phyloP scores from a whole-genome alignment of 306 rosid species.

The Heteromeles arbutifolia region DNA sequence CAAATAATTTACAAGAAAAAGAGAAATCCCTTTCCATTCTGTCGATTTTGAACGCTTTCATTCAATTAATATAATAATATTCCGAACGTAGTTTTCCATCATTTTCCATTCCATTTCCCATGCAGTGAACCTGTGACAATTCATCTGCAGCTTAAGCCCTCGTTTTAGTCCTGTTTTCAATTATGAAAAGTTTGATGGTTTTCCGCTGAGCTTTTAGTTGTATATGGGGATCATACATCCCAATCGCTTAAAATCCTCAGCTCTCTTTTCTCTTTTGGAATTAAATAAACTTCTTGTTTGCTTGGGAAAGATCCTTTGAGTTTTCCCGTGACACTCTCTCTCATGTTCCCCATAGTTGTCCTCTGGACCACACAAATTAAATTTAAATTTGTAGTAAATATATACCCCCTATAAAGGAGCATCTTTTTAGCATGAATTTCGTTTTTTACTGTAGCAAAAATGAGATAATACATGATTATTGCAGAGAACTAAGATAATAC shows the following conservation, averaged over 20 bases:
- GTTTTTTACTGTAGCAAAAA: too few relatives aligned
- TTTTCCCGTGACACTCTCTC: slow-evolving; percentile 25
- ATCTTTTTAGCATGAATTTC: not conserved
- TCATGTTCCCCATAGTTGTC: slow-evolving; percentile 9
- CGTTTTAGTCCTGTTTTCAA: not conserved
- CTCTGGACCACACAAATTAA: slow-evolving; percentile 12
- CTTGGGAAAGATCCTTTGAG: slow-evolving; percentile 6
- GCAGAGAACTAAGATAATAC: too few relatives aligned
- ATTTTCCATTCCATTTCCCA: not conserved
- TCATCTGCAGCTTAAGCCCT: not conserved
- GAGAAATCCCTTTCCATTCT: not conserved
- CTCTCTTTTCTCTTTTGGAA: not conserved
- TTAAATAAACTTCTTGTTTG: not conserved
- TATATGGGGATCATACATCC: slow-evolving; percentile 10
- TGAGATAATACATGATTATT: too few relatives aligned
- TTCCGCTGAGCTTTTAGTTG: not conserved
- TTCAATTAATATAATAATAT: not conserved
- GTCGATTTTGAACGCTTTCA: not conserved
- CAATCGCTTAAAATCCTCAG: not conserved
- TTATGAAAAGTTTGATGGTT: not conserved
- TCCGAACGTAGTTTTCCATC: not conserved
- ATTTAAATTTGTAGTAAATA: not conserved
- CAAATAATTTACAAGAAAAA: too few relatives aligned
- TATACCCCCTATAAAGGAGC: not conserved
- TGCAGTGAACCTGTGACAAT: not conserved